Base-by-base conservation (phyloP, 208 protist genomes). In the Kentomonas sorsogonicus region DNA sequence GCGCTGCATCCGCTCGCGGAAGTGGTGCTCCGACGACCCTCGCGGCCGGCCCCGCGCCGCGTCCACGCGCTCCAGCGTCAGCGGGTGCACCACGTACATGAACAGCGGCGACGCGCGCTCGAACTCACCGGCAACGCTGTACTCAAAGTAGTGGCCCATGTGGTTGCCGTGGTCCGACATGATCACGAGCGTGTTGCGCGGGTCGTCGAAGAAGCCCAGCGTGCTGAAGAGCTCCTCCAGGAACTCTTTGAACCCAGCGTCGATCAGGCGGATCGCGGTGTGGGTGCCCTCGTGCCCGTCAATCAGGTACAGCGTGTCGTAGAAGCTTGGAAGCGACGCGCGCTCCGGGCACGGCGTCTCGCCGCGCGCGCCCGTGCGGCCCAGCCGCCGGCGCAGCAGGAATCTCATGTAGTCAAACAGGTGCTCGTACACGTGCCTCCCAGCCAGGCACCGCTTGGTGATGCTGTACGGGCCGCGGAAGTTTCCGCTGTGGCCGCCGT, bases 261-360 rank as follows among this genome's bases (percentile, higher is more conserved):
- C 83, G 5, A 86, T 50, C 13, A 79, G 61, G 16, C 65, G 52
- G 15, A 90, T 40, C 30, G 70, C 65, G 4, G 51, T 50, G 53
- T 90, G 83, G 13, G 75, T 79, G 4, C 74, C 75, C 55, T 90
- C 78, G 53, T 90, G 78, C 10, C 65, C 76, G n/a, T 86, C 83
- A 27, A 77, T 51, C 33, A 90, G 71, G 60, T 86, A 77, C 22
- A 63, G 44, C 2, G 86, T 38, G 41, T 90, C 60, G 40, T 84
- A 74, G 53, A 86, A 85, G 52, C 52, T 63, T 9, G 3, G 38
- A 9, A 4, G 38, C 38, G 38, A 9, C 38, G 7, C 38, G 9
- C 18, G 15, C 9, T 16, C 38, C 7, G 3, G 3, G 38, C 38
- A 43, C 33, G 25, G 22, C 36, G 3, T 1, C 9, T 61, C 40